Conservation (phyloP, 805 yeast genomes). For the Candida vaughaniae region DNA sequence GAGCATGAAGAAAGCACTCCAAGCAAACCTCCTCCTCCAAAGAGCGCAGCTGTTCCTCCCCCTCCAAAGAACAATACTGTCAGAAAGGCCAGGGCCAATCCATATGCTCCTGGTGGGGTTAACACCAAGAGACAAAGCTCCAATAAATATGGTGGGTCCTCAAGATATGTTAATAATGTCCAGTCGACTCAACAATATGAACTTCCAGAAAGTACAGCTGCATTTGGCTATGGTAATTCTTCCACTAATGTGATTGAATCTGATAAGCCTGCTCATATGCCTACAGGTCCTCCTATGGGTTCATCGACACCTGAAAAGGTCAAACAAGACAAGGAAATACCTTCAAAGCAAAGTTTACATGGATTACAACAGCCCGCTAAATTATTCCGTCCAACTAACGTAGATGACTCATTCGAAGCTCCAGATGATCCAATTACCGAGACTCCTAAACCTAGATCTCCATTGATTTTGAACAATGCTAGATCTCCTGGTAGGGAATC, state of each 20-base stretch:
- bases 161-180: conserved; percentile 7
- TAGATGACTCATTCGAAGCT: conserved; percentile 31
- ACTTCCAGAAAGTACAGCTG: conserved; percentile 11
- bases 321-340: neutral
- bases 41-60: conserved; percentile 1
- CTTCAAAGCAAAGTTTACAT: neutral
- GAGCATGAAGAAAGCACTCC: conserved; percentile 2
- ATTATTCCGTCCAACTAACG: conserved; percentile 16
- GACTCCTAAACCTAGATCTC: conserved; percentile 12
- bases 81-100: conserved; percentile 19
- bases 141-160: conserved; percentile 23
- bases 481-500: conserved; percentile 12
- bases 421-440: conserved; percentile 7
- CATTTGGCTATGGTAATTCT: conserved; percentile 16
- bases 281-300: neutral
- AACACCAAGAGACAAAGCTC: conserved; percentile 15
- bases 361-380: conserved; percentile 2
- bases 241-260: no score
- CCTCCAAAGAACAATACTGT: conserved; percentile 5
- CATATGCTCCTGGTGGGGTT: conserved; percentile 35
- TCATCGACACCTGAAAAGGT: neutral
- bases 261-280: no score
- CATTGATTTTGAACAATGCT: conserved; percentile 4
- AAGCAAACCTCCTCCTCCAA: conserved; percentile 9
- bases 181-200: conserved; percentile 3